A percentile compares a stretch with the other conserved stretches of the same genome.
Evolutionary conservation across 164 flowering plant genomes (phyloP).

Genomic region (Stephania japonica): DNA sequence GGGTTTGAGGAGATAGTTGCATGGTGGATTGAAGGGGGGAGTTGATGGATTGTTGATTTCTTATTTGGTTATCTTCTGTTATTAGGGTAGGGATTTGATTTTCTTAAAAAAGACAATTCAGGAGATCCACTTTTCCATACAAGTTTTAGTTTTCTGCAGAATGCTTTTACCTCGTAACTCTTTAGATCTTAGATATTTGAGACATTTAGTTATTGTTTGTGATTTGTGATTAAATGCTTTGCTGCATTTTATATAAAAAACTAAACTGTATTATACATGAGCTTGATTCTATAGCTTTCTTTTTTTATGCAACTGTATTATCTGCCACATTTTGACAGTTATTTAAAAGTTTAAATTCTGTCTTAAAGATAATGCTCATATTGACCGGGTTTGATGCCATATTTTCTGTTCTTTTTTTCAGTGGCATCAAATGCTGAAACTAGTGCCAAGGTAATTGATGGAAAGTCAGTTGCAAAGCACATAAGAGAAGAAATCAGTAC

Average conservation of each 20-base stretch:
- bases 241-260: neutral
- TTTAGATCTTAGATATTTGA: neutral
- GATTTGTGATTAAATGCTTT: neutral
- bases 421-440: constrained; percentile 37
- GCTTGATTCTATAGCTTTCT: neutral
- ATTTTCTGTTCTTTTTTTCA: constrained; percentile 18
- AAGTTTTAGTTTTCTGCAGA: too few relatives aligned
- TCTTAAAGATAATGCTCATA: constrained; percentile 1
- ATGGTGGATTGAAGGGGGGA: too few relatives aligned
- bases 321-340: neutral
- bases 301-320: neutral
- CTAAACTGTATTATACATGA: too few relatives aligned
- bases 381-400: neutral
- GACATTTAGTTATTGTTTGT: neutral
- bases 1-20: too few relatives aligned
- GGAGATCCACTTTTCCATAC: too few relatives aligned
- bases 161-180: neutral
- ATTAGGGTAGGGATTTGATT: too few relatives aligned
- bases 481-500: constrained; percentile 64
- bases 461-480: constrained; percentile 66
- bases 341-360: neutral
- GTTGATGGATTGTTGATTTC: too few relatives aligned
- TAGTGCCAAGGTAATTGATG: constrained; percentile 73
- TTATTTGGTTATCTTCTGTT: too few relatives aligned
- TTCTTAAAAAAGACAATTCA: too few relatives aligned